phyloP scores from a whole-genome alignment of 139 green algal species.

The Ettlia oleoabundans region DNA sequence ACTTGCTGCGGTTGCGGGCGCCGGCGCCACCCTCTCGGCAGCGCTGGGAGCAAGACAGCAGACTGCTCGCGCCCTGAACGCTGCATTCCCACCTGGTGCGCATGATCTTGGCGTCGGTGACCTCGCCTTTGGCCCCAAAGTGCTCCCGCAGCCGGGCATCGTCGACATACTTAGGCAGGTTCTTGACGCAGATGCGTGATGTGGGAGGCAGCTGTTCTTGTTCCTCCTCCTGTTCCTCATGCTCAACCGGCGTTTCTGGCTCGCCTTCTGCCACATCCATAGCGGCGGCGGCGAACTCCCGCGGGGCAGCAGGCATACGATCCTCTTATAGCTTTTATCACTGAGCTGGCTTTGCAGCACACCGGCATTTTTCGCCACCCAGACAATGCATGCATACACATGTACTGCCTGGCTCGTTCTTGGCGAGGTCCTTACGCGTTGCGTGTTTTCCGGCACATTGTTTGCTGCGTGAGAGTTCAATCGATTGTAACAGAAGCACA shows the following conservation, averaged over 20 bases:
- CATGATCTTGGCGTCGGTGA: conserved; percentile 97
- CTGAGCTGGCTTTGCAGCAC: neutral
- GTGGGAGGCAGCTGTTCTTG: conserved; percentile 1
- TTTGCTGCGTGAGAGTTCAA: no score
- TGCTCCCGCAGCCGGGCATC: conserved; percentile 85
- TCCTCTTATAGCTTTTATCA: neutral
- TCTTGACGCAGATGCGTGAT: conserved; percentile 93
- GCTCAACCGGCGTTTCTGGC: neutral
- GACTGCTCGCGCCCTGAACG: neutral
- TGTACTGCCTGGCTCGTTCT: no score
- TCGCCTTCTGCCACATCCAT: conserved; percentile 8
- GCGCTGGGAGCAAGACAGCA: neutral
- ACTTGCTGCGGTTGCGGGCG: neutral
- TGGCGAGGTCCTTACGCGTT: no score
- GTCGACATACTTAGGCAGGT: conserved; percentile 87
- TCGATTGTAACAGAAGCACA: no score
- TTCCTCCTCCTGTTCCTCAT: neutral
- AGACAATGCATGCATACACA: neutral
- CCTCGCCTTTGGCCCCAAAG: conserved; percentile 85
- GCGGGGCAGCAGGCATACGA: neutral
- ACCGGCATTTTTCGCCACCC: neutral
- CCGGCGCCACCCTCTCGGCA: neutral
- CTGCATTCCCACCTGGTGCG: conserved; percentile 70
- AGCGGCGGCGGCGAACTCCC: neutral
- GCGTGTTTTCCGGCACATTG: no score